Evolutionary conservation across 192 early-diverging fungal species (phyloP).

Genomic region (Coemansia sp.): DNA sequence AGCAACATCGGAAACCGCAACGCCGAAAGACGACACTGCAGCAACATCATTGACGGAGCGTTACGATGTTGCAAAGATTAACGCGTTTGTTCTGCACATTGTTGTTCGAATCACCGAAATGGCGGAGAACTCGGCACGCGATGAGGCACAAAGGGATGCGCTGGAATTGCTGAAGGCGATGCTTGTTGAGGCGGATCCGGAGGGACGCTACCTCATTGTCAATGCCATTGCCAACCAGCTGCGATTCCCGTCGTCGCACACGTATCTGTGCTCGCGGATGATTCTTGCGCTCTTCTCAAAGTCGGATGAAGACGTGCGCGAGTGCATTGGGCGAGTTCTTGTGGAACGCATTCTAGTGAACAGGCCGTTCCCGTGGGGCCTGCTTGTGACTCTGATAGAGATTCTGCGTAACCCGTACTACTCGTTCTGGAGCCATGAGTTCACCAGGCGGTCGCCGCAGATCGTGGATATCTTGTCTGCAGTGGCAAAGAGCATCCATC

Average conservation of each 20-base stretch:
- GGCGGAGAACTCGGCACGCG: slow-evolving; percentile 28
- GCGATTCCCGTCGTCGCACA: slow-evolving; percentile 96
- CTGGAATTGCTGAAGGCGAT: slow-evolving; percentile 85
- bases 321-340: slow-evolving; percentile 93
- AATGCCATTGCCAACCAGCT: slow-evolving; percentile 95
- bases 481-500: slow-evolving; percentile 55
- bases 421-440: slow-evolving; percentile 73
- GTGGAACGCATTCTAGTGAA: slow-evolving; percentile 95
- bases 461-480: slow-evolving; percentile 55
- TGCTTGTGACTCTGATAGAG: slow-evolving; percentile 97
- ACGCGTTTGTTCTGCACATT: slow-evolving; percentile 85
- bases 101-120: slow-evolving; percentile 75
- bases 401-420: slow-evolving; percentile 88
- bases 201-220: slow-evolving; percentile 84
- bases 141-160: slow-evolving; percentile 56
- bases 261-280: slow-evolving; percentile 89
- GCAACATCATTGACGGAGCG: slow-evolving; percentile 15
- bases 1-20: not conserved
- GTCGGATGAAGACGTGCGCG: slow-evolving; percentile 77
- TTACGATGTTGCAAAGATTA: slow-evolving; percentile 82
- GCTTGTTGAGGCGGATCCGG: slow-evolving; percentile 60
- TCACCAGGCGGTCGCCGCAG: slow-evolving; percentile 51
- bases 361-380: slow-evolving; percentile 96
- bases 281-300: slow-evolving; percentile 80
- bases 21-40: not conserved